Conservation (phyloP, 345 rosid species). For the Populus davidiana region DNA sequence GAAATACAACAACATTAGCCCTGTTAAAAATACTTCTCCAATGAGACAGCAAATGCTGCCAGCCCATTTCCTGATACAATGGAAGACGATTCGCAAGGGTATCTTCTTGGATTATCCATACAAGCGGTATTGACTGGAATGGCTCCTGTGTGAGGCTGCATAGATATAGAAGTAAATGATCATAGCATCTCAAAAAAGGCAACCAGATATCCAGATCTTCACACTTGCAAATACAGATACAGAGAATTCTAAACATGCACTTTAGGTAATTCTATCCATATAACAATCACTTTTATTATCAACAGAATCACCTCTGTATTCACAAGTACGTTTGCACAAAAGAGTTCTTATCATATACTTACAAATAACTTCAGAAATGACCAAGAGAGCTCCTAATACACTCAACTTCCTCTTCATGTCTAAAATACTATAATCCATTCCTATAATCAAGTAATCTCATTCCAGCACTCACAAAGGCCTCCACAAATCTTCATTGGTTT, state of each 20-base stretch:
- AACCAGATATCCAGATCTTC: slow-evolving; percentile 15
- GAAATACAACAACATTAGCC: slow-evolving; percentile 72
- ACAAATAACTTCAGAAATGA: background rate
- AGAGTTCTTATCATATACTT: background rate
- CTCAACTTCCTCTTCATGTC: background rate
- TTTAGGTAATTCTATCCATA: slow-evolving; percentile 1
- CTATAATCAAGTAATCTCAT: too few species aligned
- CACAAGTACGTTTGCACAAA: background rate
- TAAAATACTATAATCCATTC: background rate
- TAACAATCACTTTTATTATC: background rate
- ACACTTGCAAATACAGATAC: background rate
- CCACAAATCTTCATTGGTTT: too few species aligned
- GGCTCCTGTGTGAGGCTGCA: slow-evolving; percentile 99
- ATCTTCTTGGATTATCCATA: slow-evolving; percentile 95
- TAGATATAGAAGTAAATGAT: slow-evolving; percentile 55
- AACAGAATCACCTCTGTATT: background rate
- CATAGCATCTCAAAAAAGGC: slow-evolving; percentile 35
- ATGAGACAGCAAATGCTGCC: slow-evolving; percentile 53
- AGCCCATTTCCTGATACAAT: slow-evolving; percentile 57
- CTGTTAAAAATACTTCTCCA: slow-evolving; percentile 82
- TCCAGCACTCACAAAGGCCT: too few species aligned
- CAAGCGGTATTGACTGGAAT: slow-evolving; percentile 75
- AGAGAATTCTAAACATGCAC: background rate
- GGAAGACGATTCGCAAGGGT: slow-evolving; percentile 73
- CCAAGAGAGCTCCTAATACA: background rate